These are phyloP conservation scores for Sorghum bicolor DNA, from an alignment of 176 grass and related monocot species.

Conservation along the genomic window DNA sequence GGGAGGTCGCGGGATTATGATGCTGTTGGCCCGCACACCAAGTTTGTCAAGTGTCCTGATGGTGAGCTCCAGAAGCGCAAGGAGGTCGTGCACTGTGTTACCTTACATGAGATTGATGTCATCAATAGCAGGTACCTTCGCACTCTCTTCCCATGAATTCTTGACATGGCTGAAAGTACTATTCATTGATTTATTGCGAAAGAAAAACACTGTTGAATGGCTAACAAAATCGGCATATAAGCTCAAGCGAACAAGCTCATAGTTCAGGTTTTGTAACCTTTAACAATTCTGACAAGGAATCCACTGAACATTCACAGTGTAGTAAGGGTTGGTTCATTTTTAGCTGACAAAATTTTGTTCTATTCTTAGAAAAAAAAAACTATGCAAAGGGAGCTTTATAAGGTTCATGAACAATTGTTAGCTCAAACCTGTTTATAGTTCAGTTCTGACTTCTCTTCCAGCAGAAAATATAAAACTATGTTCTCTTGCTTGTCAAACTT, in stretches of 20 bases:
- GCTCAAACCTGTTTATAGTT: neutral
- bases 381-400: neutral
- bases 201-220: too few species aligned
- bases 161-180: too few species aligned
- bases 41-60: slow-evolving; percentile 89
- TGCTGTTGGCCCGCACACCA: slow-evolving; percentile 76
- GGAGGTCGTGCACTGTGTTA: slow-evolving; percentile 96
- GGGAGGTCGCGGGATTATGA: slow-evolving; percentile 84
- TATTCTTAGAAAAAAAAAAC: neutral
- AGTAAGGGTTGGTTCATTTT: neutral
- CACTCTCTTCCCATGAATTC: neutral
- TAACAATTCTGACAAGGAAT: neutral
- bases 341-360: neutral
- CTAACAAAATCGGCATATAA: too few species aligned
- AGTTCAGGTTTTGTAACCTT: neutral
- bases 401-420: neutral
- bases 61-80: slow-evolving; percentile 96
- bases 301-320: neutral
- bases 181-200: too few species aligned
- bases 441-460: neutral
- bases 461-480: neutral
- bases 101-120: slow-evolving; percentile 96
- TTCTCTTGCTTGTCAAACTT: slow-evolving; percentile 1
- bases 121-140: slow-evolving; percentile 86
- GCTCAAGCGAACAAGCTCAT: too few species aligned